Conservation (phyloP, 208 protist species). For the Leptomonas seymouri region DNA sequence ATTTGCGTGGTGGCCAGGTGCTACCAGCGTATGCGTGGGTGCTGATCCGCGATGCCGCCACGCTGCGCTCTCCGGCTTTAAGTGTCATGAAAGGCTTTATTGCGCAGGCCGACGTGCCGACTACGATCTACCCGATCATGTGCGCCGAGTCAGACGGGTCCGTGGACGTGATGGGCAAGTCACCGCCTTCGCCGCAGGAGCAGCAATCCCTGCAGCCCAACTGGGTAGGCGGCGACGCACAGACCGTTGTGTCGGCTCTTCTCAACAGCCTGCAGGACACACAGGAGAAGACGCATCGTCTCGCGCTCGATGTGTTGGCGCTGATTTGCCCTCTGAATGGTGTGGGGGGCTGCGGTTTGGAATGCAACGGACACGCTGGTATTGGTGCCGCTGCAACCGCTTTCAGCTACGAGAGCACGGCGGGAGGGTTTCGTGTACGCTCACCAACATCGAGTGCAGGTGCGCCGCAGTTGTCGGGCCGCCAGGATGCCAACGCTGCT, state of each 20-base stretch:
- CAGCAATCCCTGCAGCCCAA: conserved; percentile 12
- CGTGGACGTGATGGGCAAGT: background rate
- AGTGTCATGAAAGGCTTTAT: conserved; percentile 40
- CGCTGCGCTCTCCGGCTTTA: conserved; percentile 29
- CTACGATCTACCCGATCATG: background rate
- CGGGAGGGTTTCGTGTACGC: too few relatives aligned
- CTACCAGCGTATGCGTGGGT: conserved; percentile 35
- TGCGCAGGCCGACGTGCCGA: background rate
- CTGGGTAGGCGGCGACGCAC: conserved; percentile 37
- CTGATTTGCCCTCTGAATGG: conserved; percentile 38
- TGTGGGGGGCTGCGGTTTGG: background rate
- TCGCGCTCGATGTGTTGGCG: conserved; percentile 54
- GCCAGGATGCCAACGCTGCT: background rate
- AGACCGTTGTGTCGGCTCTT: conserved; percentile 27
- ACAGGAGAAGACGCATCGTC: conserved; percentile 40
- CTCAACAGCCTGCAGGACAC: conserved; percentile 50
- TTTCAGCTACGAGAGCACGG: conserved; percentile 1
- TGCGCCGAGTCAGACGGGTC: background rate
- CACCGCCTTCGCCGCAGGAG: background rate
- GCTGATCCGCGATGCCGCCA: conserved; percentile 31
- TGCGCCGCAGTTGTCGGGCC: too few relatives aligned
- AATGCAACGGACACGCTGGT: background rate
- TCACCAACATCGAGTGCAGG: too few relatives aligned
- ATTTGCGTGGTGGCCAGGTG: conserved; percentile 32
- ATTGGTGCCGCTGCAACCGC: background rate